Percentiles rank a stretch among this genome's conserved stretches.
Conservation (phyloP, 2,329 filamentous ascomycete genomes). For the Leptographium flavum region DNA sequence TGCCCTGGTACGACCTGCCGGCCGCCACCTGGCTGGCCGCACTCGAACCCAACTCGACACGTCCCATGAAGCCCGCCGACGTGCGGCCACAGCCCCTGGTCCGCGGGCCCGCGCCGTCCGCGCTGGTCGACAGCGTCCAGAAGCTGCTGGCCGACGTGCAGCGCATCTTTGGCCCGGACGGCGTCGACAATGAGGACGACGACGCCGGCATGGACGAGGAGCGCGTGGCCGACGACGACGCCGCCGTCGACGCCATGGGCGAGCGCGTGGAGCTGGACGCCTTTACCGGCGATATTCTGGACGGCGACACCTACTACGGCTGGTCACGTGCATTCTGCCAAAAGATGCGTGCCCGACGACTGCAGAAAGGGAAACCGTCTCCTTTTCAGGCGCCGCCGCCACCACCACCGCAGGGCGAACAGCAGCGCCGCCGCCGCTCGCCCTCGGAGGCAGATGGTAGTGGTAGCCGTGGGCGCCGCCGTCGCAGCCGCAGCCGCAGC, state of each 20-base stretch:
- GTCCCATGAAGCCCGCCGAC: constrained; percentile 56
- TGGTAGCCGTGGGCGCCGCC: constrained; percentile 17
- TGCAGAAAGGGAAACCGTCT: constrained; percentile 11
- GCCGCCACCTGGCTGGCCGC: constrained; percentile 70
- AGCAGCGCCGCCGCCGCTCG: not conserved
- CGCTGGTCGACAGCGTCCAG: constrained; percentile 55
- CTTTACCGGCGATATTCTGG: constrained; percentile 47
- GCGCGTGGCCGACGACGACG: constrained; percentile 38
- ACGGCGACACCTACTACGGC: constrained; percentile 70
- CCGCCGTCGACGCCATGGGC: constrained; percentile 53
- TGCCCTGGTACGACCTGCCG: constrained; percentile 69
- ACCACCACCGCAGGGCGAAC: too few species aligned
- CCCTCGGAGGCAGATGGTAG: constrained; percentile 4
- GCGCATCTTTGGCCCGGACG: constrained; percentile 43
- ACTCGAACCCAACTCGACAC: constrained; percentile 60
- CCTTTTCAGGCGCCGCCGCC: constrained; percentile 13
- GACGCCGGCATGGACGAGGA: too few species aligned
- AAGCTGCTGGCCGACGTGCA: constrained; percentile 55
- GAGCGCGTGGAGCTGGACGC: constrained; percentile 53
- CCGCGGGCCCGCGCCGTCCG: constrained; percentile 51
- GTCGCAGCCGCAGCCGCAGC: constrained; percentile 5
- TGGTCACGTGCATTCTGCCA: constrained; percentile 73
- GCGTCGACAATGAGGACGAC: constrained; percentile 22
- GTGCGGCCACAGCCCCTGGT: constrained; percentile 59
- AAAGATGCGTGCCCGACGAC: constrained; percentile 53